Percentiles rank a stretch among this genome's conserved stretches.
Conservation (phyloP, 2,329 filamentous ascomycete genomes). For the Macrophomina phaseolina region DNA sequence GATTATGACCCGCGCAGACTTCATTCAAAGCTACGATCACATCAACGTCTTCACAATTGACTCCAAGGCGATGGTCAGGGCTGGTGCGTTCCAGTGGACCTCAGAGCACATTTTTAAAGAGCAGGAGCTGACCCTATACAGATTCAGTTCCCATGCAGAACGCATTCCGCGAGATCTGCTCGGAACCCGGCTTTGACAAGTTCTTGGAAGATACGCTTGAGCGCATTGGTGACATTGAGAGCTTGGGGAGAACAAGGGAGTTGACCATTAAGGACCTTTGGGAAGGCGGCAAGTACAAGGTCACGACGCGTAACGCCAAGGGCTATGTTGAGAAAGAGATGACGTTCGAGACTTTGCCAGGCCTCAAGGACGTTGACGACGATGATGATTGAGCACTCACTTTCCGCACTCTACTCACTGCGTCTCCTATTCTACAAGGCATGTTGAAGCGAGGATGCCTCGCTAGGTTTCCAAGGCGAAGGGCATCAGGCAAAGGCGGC, state of each 20-base stretch:
- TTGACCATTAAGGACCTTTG: slow-evolving; percentile 94
- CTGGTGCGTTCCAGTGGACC: slow-evolving; percentile 42
- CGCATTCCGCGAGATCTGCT: slow-evolving; percentile 85
- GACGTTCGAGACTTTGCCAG: slow-evolving; percentile 28
- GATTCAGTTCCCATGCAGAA: slow-evolving; percentile 96
- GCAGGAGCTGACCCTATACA: neutral
- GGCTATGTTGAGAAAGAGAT: slow-evolving; percentile 32
- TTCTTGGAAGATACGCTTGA: slow-evolving; percentile 82
- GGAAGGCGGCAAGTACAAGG: slow-evolving; percentile 74
- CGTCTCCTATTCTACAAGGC: neutral
- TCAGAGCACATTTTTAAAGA: neutral
- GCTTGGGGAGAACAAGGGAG: slow-evolving; percentile 89
- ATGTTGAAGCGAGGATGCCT: neutral
- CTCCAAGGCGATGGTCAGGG: slow-evolving; percentile 81
- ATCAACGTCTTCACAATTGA: slow-evolving; percentile 96
- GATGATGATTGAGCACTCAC: slow-evolving; percentile 17
- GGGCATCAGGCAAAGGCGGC: neutral
- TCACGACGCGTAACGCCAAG: slow-evolving; percentile 39
- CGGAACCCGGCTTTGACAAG: slow-evolving; percentile 76
- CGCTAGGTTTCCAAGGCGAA: neutral
- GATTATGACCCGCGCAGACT: slow-evolving; percentile 95
- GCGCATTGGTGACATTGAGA: slow-evolving; percentile 91
- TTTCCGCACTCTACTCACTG: neutral
- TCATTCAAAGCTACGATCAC: slow-evolving; percentile 90
- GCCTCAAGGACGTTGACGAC: slow-evolving; percentile 32